phyloP scores from a whole-genome alignment of 2,329 filamentous ascomycete genomes.

The Rutstroemia sp. region DNA sequence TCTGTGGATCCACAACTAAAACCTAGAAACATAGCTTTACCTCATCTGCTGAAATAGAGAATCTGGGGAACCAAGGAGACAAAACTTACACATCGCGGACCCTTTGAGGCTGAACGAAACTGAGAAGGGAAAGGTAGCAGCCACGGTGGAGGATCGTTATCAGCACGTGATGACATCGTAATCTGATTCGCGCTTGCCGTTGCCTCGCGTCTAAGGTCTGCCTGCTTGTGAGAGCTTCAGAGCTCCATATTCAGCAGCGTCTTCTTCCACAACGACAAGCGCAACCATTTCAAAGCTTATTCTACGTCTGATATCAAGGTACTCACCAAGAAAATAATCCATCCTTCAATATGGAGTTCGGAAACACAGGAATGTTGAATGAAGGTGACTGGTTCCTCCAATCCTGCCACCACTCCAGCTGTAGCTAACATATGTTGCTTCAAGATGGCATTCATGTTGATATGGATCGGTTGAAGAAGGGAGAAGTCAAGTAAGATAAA shows the following conservation, averaged over 20 bases:
- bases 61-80: too few relatives aligned
- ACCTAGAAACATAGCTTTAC: too few relatives aligned
- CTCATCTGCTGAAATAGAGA: neutral
- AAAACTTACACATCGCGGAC: too few relatives aligned
- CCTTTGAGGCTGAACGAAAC: neutral
- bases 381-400: constrained; percentile 42
- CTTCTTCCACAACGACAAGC: constrained; percentile 1
- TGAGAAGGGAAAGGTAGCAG: neutral
- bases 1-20: neutral
- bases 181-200: constrained; percentile 7
- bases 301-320: constrained; percentile 21
- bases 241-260: neutral
- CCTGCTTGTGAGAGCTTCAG: constrained; percentile 18
- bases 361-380: constrained; percentile 52
- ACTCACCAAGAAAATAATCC: constrained; percentile 4
- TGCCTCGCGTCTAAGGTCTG: constrained; percentile 20
- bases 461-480: constrained; percentile 98
- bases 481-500: constrained; percentile 85
- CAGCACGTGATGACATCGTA: constrained; percentile 1
- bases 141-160: constrained; percentile 1
- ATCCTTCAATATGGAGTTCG: constrained; percentile 50
- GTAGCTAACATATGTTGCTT: constrained; percentile 25
- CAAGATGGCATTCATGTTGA: constrained; percentile 98
- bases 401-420: constrained; percentile 12
- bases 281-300: constrained; percentile 4